Base-by-base conservation (phyloP, 2,329 filamentous ascomycete species). In the Xylariaceae sp. region DNA sequence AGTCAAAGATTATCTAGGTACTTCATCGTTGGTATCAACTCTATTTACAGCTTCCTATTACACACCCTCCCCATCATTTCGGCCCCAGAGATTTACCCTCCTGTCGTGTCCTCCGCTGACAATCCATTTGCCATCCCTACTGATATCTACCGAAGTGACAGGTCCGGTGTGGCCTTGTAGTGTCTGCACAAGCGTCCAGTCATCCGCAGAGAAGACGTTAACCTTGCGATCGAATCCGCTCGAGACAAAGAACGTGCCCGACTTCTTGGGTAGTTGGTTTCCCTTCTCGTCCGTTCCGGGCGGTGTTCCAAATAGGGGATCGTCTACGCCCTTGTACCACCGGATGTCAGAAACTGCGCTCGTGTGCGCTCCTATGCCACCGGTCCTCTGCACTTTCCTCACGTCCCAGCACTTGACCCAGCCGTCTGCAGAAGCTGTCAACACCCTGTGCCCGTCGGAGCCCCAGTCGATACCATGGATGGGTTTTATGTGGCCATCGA, bases 361-460 rank as follows among this genome's bases (percentile, higher is more conserved):
- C 34, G 79, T 83, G 61, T 98, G 92, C 5, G 92, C 90, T 34
- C 90, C 92, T 32, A 98, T 84, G 13, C 85, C 86, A 9, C 87
- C 90, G 0, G 78, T 83, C 47, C 82, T 81, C 52, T 85, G 78
- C 34, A 97, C 89, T 54, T 92, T 90, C 31, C 92, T 81, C 36
- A 98, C 74, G 59, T 98, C 92, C 92, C 92, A 98, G 65, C 90
- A 96, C 63, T 96, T 97, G 56, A 95, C 81, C 77, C 92, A 97
- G 13, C 90, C 90, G 58, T 98, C 92, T 2, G 83, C 88, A 11
- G 88, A 94, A 1, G 88, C 89, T 0, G 88, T 88, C n/a, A 97
- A 70, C 7, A 97, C 78, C n/a, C 92, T 80, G 60, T 95, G 83
- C 5, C 90, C 88, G 58, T 98, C 92, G 0, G 82, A 75, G 41